Base-by-base conservation (phyloP, 2,329 filamentous ascomycete species). In the Calonectria fujianensis region DNA sequence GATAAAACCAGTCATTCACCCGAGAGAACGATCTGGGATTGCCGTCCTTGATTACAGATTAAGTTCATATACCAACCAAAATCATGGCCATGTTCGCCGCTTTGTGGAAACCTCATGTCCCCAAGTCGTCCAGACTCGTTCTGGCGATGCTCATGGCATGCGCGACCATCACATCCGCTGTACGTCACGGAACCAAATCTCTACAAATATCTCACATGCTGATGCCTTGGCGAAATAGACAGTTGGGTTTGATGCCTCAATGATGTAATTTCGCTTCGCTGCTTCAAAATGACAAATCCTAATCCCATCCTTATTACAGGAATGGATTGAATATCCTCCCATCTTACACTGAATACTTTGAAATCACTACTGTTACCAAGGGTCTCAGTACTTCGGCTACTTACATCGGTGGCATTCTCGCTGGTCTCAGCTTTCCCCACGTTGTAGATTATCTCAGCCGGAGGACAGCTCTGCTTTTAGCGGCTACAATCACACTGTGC, bases 261-360 rank as follows among this genome's bases (percentile, higher is more conserved):
- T 61, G 57, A 61, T 61, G 57, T 61, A 61, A 39, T 27, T 39
- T 59, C 14, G 29, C 35, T 9, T 14, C n/a, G 7, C n/a, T 16
- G 2, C 1, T n/a, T 39, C 35, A 20, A 39, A 18, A 32, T 1
- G 14, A 4, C 18, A 13, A 20, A 7, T 3, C n/a, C 9, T 11
- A 39, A 16, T 10, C 35, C 27, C 29, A 16, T 4, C 7, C 11
- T 39, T 18, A 11, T 16, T 24, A 61, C 27, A 61, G 35, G 57
- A 90, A 90, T 70, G 89, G 88, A 0, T 84, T 91, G 51, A 90
- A 90, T 74, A 90, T 91, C 74, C 80, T 91, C 13, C 88, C 89
- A 0, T 86, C 85, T 1, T 91, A 91, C 79, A 87, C 85, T 0
- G 84, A 89, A 57, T 91, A 90, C 79, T 91, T 91, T 82, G 75